A percentile compares a stretch with the other conserved stretches of the same genome.
phyloP scores from a whole-genome alignment of 768 basidiomycete genomes.

The Leccinum sublutescens region DNA sequence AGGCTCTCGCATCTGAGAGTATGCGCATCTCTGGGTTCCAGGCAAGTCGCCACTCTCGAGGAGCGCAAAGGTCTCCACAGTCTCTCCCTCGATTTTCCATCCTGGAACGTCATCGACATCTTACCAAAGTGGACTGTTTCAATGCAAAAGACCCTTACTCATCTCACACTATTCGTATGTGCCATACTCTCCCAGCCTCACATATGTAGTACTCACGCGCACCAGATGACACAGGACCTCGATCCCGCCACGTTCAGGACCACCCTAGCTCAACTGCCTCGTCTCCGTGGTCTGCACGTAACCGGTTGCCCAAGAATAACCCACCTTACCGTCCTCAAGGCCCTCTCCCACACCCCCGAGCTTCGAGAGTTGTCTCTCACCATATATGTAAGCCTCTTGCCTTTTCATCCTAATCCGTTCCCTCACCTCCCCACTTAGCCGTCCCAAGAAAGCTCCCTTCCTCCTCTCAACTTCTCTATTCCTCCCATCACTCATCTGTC shows the following conservation, averaged over 20 bases:
- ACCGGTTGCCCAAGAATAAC: constrained; percentile 58
- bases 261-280: constrained; percentile 49
- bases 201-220: neutral
- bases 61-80: constrained; percentile 40
- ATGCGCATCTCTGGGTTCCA: constrained; percentile 50
- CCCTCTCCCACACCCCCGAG: constrained; percentile 45
- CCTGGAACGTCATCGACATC: constrained; percentile 58
- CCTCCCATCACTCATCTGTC: constrained; percentile 49
- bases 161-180: constrained; percentile 61
- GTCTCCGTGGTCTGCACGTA: constrained; percentile 57
- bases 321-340: constrained; percentile 47
- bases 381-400: constrained; percentile 44
- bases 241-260: constrained; percentile 50
- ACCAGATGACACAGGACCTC: constrained; percentile 55
- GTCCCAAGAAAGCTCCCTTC: constrained; percentile 7
- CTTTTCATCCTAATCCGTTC: neutral
- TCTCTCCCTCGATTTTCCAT: constrained; percentile 57
- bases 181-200: neutral
- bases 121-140: constrained; percentile 55
- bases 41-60: constrained; percentile 46
- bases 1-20: constrained; percentile 48
- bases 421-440: constrained; percentile 10
- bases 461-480: constrained; percentile 26
- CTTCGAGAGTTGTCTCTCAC: constrained; percentile 64
- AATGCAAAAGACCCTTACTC: constrained; percentile 45